Evolutionary conservation across 192 early-diverging fungal species (phyloP).

Genomic region (Coemansia erecta): DNA sequence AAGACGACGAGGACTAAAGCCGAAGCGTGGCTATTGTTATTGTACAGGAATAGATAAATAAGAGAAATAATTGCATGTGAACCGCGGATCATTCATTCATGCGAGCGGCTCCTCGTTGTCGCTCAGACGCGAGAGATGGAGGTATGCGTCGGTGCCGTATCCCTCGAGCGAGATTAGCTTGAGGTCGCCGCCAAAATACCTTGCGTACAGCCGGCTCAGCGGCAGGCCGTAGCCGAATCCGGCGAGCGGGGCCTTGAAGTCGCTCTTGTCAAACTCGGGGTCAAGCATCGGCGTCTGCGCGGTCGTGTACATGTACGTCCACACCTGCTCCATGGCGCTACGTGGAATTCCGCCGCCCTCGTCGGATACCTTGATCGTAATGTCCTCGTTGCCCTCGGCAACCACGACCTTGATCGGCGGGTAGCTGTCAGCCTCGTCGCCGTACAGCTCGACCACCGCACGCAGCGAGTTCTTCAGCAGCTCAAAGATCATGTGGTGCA

Average conservation of each 20-base stretch:
- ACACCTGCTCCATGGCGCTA: slow-evolving; percentile 83
- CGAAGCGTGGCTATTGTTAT: background rate
- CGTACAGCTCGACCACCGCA: slow-evolving; percentile 89
- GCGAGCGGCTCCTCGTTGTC: slow-evolving; percentile 86
- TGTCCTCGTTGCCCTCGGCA: slow-evolving; percentile 85
- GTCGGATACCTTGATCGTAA: slow-evolving; percentile 95
- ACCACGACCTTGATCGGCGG: slow-evolving; percentile 95
- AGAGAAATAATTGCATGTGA: background rate
- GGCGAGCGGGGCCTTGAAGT: slow-evolving; percentile 77
- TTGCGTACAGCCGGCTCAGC: slow-evolving; percentile 79
- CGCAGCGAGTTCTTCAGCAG: slow-evolving; percentile 95
- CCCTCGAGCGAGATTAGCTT: slow-evolving; percentile 94
- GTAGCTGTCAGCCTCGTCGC: slow-evolving; percentile 78
- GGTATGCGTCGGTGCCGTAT: slow-evolving; percentile 91
- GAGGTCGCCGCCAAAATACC: slow-evolving; percentile 96
- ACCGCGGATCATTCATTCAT: slow-evolving; percentile 21
- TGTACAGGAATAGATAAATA: background rate
- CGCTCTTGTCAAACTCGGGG: slow-evolving; percentile 68
- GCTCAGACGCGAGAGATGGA: slow-evolving; percentile 85
- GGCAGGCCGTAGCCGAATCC: slow-evolving; percentile 96
- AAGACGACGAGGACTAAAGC: slow-evolving; percentile 17
- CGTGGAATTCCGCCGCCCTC: slow-evolving; percentile 93
- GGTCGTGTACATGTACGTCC: slow-evolving; percentile 93
- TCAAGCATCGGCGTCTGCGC: slow-evolving; percentile 70
- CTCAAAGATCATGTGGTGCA: slow-evolving; percentile 98